Conservation (phyloP, 2,329 filamentous ascomycete species). For the Phyllosticta citriasiana region DNA sequence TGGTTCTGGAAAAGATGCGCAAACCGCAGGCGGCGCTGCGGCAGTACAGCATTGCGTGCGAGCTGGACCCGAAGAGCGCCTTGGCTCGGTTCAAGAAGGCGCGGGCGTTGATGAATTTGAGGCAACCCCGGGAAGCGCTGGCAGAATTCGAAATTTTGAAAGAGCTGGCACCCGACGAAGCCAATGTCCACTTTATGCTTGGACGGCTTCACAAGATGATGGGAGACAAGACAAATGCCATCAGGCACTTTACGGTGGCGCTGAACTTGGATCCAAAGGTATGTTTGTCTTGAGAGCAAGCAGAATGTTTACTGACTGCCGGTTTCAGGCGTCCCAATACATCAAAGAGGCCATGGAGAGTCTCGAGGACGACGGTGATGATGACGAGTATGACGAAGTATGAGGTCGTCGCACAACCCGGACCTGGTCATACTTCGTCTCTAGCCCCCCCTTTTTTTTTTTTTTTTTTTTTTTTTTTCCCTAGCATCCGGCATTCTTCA, state of each 20-base stretch:
- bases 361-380: slow-evolving; percentile 65
- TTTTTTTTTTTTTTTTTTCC: too few relatives aligned
- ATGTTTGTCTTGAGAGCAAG: slow-evolving; percentile 13
- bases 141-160: slow-evolving; percentile 80
- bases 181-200: slow-evolving; percentile 89
- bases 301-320: slow-evolving; percentile 11
- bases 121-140: slow-evolving; percentile 60
- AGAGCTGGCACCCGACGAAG: slow-evolving; percentile 85
- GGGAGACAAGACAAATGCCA: slow-evolving; percentile 58
- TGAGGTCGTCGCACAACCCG: background rate
- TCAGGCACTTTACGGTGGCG: slow-evolving; percentile 89
- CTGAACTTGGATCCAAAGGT: slow-evolving; percentile 96
- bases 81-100: slow-evolving; percentile 91
- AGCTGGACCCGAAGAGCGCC: slow-evolving; percentile 69
- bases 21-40: slow-evolving; percentile 67
- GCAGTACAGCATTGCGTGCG: slow-evolving; percentile 73
- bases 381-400: slow-evolving; percentile 24
- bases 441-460: too few relatives aligned
- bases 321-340: slow-evolving; percentile 68
- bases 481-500: background rate
- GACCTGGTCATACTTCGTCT: background rate
- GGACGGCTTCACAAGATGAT: slow-evolving; percentile 61
- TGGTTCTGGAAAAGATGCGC: slow-evolving; percentile 76
- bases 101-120: slow-evolving; percentile 68
- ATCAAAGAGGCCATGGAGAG: slow-evolving; percentile 97